phyloP scores from a whole-genome alignment of 768 basidiomycete species.

The Tricholoma sp. region DNA sequence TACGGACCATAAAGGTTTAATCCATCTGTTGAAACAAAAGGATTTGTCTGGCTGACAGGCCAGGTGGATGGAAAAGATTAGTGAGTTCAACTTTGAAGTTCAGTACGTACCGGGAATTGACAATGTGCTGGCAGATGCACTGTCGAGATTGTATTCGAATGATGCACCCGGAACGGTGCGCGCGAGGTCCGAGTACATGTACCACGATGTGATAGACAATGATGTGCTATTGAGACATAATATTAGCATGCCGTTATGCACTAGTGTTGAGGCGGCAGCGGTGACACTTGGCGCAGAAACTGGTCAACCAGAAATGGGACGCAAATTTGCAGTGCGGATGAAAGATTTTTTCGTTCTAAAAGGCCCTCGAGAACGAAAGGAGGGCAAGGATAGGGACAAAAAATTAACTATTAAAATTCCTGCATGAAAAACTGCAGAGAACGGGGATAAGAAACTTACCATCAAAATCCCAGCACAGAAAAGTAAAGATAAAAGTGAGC shows the following conservation, averaged over 20 bases:
- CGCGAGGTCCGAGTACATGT: constrained; percentile 8
- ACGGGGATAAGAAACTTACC: no score
- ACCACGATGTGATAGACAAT: background rate
- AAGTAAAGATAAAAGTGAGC: no score
- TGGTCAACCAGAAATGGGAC: no score
- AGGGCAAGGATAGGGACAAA: no score
- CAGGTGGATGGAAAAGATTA: constrained; percentile 4
- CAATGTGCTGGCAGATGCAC: constrained; percentile 1
- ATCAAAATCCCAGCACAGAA: no score
- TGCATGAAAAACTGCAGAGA: no score
- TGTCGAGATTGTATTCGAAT: constrained; percentile 1
- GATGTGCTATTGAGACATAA: background rate
- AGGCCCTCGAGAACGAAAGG: no score
- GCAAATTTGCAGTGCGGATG: no score
- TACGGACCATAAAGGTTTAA: background rate
- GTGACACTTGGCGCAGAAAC: no score
- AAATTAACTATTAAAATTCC: no score
- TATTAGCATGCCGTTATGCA: constrained; percentile 1
- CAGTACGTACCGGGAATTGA: background rate
- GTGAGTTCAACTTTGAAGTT: constrained; percentile 5
- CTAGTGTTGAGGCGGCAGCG: constrained; percentile 2
- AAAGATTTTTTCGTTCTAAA: no score
- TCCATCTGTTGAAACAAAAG: background rate
- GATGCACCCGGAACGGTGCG: constrained; percentile 8
- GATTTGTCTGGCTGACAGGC: background rate